These are phyloP conservation scores for Nannochloris sp. DNA, from an alignment of 139 green algal species.

Conservation along the genomic window DNA sequence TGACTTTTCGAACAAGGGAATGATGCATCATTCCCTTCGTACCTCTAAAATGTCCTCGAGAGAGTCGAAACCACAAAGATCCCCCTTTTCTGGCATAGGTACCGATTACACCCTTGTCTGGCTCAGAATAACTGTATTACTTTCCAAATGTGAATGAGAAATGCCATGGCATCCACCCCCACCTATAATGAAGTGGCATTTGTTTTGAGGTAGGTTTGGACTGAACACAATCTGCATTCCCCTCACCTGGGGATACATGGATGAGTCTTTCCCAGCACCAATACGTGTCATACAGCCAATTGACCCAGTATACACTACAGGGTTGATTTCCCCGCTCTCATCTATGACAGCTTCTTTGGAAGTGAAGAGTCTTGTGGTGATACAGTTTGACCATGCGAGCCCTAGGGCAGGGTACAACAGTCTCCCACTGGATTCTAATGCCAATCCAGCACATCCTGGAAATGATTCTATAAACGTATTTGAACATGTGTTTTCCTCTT, in stretches of 20 bases:
- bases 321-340: neutral
- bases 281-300: no score
- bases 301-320: neutral
- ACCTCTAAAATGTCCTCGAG: conserved; percentile 35
- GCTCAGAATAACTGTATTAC: no score
- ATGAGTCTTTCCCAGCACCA: no score
- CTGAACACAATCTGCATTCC: no score
- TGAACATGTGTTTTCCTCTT: neutral
- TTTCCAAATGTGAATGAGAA: no score
- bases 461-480: neutral
- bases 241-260: no score
- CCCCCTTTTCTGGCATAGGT: neutral
- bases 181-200: no score
- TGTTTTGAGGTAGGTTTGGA: no score
- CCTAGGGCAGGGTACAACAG: conserved; percentile 57
- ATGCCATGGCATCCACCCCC: no score
- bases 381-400: conserved; percentile 66
- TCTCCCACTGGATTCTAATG: conserved; percentile 37
- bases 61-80: conserved; percentile 18
- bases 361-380: conserved; percentile 57
- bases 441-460: conserved; percentile 23
- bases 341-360: conserved; percentile 4
- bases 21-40: neutral
- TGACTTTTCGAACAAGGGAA: neutral
- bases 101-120: no score